Evolutionary conservation across 2,329 filamentous ascomycete species (phyloP).

Genomic region (Trichoderma hamatum): DNA sequence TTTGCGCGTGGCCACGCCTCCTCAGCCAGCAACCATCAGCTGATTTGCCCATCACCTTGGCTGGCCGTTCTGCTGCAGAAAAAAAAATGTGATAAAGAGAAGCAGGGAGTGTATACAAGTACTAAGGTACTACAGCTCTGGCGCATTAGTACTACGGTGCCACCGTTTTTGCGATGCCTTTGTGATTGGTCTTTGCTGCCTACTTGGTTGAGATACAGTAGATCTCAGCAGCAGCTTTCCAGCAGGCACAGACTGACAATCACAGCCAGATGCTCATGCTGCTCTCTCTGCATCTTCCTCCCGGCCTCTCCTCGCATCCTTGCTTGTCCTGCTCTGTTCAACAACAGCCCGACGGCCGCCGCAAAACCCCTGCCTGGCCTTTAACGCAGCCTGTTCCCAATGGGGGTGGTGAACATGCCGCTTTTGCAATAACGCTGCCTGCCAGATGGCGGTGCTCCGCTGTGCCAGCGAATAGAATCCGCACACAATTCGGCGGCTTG

Average conservation of each 20-base stretch:
- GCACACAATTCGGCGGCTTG: conserved; percentile 2
- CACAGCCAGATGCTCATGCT: neutral
- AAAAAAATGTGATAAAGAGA: neutral
- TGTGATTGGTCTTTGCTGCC: neutral
- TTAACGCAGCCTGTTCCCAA: conserved; percentile 20
- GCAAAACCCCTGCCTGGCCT: conserved; percentile 12
- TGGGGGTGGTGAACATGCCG: conserved; percentile 23
- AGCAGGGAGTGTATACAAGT: neutral
- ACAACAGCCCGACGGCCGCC: conserved; percentile 1
- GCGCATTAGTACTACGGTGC: conserved; percentile 2
- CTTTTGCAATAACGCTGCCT: conserved; percentile 16
- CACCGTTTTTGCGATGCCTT: neutral
- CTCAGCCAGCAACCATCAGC: conserved; percentile 1
- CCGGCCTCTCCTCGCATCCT: neutral
- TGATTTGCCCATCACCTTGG: conserved; percentile 5
- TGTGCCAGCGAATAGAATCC: conserved; percentile 13
- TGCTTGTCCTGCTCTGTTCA: neutral
- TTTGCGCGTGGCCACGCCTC: conserved; percentile 21
- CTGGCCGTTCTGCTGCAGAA: neutral
- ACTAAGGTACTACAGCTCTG: neutral
- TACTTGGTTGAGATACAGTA: neutral
- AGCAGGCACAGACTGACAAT: neutral
- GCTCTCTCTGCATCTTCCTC: neutral
- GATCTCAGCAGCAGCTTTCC: neutral
- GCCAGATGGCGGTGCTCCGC: conserved; percentile 12